Base-by-base conservation (phyloP, 2,329 filamentous ascomycete genomes). In the Blastomyces silverae region DNA sequence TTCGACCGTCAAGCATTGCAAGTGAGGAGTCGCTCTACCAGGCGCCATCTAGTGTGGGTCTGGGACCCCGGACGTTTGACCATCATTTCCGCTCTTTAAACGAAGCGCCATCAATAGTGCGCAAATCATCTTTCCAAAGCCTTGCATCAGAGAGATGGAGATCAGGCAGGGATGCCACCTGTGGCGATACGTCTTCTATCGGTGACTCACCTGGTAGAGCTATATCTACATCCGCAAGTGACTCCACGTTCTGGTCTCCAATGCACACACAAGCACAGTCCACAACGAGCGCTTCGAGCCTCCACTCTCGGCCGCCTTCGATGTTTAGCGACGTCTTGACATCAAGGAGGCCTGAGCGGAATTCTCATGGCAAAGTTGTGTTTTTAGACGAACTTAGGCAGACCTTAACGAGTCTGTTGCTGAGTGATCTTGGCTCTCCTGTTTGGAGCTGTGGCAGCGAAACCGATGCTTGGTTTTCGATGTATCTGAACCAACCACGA, bases 361-460 rank as follows among this genome's bases (percentile, higher is more conserved):
- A 76, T 62, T 69, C 73, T 77, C 86, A 90, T 65, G 89, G 91
- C 56, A 95, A 94, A 78, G 81, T 85, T 2, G 83, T 82, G n/a
- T 96, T 97, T 75, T 79, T 96, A 63, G 81, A 85, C 8, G 88
- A 91, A 39, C 80, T 96, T 39, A 88, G 88, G 70, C 89, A 92
- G 73, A 89, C 87, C 0, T 79, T 97, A 50, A 93, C 89, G 1
- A 92, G 91, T 68, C 81, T 99, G 22, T 79, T 97, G 1, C 79
- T 97, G 34, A 97, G 93, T 61, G 94, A 99, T 74, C 82, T 97
- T 3, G 92, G 92, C 6, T 92, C 88, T 52, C 85, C 91, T 39
- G 88, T 97, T 1, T 94, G 95, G 75, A 86, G 87, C n/a, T 85
- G 85, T 61, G 94, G 94, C 2, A 96, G 92, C 53, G 94, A 99